phyloP scores from a whole-genome alignment of 495 filamentous ascomycete genomes.

The Annulohypoxylon moriforme region DNA sequence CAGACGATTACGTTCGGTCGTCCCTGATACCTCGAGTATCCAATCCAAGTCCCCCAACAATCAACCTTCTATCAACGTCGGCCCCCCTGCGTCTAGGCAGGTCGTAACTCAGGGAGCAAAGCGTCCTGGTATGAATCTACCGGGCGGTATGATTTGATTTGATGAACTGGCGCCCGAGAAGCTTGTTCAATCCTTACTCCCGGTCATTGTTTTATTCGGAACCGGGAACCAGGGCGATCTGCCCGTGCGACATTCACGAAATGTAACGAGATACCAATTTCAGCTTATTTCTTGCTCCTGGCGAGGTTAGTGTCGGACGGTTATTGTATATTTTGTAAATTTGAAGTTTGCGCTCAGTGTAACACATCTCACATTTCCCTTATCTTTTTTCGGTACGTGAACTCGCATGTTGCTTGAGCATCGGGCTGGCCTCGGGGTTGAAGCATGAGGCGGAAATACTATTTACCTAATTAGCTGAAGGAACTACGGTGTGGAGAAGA shows the following conservation, averaged over 20 bases:
- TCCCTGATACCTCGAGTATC: conserved; percentile 60
- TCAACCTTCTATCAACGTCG: conserved; percentile 46
- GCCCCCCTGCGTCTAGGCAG: conserved; percentile 50
- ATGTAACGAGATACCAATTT: conserved; percentile 50
- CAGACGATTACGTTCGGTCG: conserved; percentile 65
- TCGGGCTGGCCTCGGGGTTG: conserved; percentile 48
- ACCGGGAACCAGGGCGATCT: conserved; percentile 10
- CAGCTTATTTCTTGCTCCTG: conserved; percentile 37
- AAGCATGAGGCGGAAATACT: conserved; percentile 35
- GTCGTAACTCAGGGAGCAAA: conserved; percentile 48
- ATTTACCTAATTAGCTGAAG: conserved; percentile 29
- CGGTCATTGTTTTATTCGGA: conserved; percentile 32
- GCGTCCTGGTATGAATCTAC: conserved; percentile 48
- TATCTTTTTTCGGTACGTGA: conserved; percentile 32
- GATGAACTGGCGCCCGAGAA: conserved; percentile 23
- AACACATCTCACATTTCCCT: conserved; percentile 40
- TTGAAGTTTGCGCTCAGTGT: conserved; percentile 38
- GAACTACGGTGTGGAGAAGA: conserved; percentile 20
- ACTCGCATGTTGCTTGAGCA: conserved; percentile 34
- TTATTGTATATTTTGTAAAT: conserved; percentile 48
- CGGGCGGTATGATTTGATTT: conserved; percentile 64
- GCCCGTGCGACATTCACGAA: conserved; percentile 46
- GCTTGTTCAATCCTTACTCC: conserved; percentile 7
- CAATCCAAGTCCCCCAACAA: conserved; percentile 56
- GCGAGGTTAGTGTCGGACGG: conserved; percentile 25